Conservation (phyloP, 192 early-diverging fungal genomes). For the Allomyces arbusculus region DNA sequence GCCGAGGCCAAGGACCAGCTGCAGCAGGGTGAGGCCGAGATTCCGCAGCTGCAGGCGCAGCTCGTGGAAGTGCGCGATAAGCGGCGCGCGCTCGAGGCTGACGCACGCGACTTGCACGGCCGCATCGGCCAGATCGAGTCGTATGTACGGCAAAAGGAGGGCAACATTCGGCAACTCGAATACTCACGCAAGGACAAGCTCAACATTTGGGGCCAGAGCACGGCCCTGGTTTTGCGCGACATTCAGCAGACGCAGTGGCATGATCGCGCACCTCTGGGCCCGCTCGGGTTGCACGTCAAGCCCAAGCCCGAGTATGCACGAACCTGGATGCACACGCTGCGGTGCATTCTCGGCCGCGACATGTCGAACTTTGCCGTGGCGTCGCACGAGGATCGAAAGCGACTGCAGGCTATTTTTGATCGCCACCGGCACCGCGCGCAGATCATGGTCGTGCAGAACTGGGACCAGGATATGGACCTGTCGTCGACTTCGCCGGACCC, state of each 20-base stretch:
- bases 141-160: slow-evolving; percentile 16
- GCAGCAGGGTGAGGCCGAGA: slow-evolving; percentile 10
- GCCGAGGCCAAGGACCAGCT: slow-evolving; percentile 7
- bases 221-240: not conserved
- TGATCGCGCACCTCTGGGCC: not conserved
- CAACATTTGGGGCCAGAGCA: not conserved
- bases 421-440: not conserved
- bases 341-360: not conserved
- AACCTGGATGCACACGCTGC: not conserved
- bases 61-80: slow-evolving; percentile 8
- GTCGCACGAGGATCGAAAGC: not conserved
- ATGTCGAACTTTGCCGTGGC: not conserved
- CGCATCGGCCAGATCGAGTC: slow-evolving; percentile 11
- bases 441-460: too few species aligned
- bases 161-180: slow-evolving; percentile 11
- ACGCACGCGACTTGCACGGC: slow-evolving; percentile 10
- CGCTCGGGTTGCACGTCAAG: not conserved
- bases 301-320: not conserved
- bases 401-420: not conserved
- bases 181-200: not conserved
- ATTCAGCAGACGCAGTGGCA: not conserved
- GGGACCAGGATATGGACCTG: too few species aligned
- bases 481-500: not conserved
- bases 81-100: slow-evolving; percentile 16
- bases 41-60: slow-evolving; percentile 14